Base-by-base conservation (phyloP, 345 rosid genomes). In the Kernera saxatilis region DNA sequence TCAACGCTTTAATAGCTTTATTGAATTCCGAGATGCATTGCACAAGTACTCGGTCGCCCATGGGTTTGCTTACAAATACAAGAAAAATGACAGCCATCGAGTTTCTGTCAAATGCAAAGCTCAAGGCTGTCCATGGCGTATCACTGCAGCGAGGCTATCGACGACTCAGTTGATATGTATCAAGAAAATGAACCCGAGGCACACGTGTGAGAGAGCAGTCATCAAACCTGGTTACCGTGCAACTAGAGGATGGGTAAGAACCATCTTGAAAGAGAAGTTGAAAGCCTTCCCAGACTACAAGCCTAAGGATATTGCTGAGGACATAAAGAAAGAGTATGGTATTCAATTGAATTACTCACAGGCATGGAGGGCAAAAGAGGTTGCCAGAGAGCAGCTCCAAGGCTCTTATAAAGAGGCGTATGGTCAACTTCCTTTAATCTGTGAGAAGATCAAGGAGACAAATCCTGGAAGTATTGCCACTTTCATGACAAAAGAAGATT, bases 371-470 rank as follows among this genome's bases (percentile, higher is more conserved):
- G 97, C 96, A 6, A 93, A 88, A 77, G 93, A 93, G 78, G 82
- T 89, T 48, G 98, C 96, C 1, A 82, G 92, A 80, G 92, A 88
- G 87, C 97, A 93, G 85, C 96, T 93, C 76, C 98, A 87, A 62
- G 97, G 94, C 45, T 90, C 98, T 41, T 86, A 81, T 54, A 89
- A 89, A 77, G 94, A 91, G 39, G 89, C 98, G 5, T 93, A 91
- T 71, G 83, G 75, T 84, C 96, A 86, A 57, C 72, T 89, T 51
- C 97, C 98, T 0, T 83, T 74, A 44, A 81, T 90, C 67, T 91
- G 98, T 78, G 96, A 91, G 78, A 93, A 79, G 81, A 89, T 91
- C 69, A 88, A 71, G 81, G 98, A 91, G 82, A 91, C 97, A 6
- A 93, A 93, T 83, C 97, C 98, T 0, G 98, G 97, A 26, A 91